Evolutionary conservation across 306 rosid species (phyloP).

Genomic region (Canavalia gladiata): DNA sequence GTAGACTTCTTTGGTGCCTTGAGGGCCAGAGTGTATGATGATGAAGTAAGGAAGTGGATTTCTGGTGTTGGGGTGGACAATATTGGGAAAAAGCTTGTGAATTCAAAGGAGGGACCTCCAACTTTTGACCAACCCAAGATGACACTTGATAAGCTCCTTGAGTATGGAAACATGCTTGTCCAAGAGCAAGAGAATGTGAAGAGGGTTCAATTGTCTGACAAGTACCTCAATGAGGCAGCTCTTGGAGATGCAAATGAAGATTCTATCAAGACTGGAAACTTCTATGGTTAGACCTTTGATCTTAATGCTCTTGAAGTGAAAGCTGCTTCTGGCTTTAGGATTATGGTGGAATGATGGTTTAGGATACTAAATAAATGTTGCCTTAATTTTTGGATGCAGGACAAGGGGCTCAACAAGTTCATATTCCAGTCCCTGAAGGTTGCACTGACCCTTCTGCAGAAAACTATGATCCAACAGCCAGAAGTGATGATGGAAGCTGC

Average conservation of each 20-base stretch:
- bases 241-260: conserved; percentile 79
- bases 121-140: conserved; percentile 71
- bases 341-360: conserved; percentile 7
- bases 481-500: conserved; percentile 69
- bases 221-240: conserved; percentile 75
- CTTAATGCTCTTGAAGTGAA: conserved; percentile 47
- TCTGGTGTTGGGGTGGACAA: conserved; percentile 64
- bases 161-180: conserved; percentile 76
- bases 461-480: conserved; percentile 68
- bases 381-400: conserved; percentile 63
- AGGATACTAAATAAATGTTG: conserved; percentile 43
- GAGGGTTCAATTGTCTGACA: conserved; percentile 77
- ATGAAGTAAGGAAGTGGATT: conserved; percentile 78
- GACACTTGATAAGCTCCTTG: conserved; percentile 59
- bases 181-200: conserved; percentile 85
- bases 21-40: conserved; percentile 83
- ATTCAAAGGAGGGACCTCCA: conserved; percentile 82
- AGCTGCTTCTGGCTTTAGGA: conserved; percentile 42
- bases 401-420: conserved; percentile 67
- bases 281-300: conserved; percentile 60
- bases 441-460: conserved; percentile 65
- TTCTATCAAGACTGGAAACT: conserved; percentile 64
- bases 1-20: conserved; percentile 81
- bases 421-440: conserved; percentile 69
- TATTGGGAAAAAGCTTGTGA: conserved; percentile 72